Percentiles rank a stretch among this genome's conserved stretches.
phyloP scores from a whole-genome alignment of 441 rosid species.

The Pelargonium citronellum region DNA sequence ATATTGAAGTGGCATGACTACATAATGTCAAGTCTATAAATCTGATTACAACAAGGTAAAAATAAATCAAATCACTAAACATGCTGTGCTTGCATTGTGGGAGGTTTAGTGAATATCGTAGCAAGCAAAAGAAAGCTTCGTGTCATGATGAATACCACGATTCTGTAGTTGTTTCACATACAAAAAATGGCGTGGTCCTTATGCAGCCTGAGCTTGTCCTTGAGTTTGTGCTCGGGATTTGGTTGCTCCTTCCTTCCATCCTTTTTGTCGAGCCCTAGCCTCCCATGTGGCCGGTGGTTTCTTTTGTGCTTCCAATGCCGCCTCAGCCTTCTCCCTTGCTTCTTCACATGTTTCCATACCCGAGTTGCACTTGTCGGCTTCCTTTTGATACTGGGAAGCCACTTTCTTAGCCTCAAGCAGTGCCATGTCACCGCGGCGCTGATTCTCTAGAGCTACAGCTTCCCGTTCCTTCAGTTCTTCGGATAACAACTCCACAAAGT shows the following conservation, averaged over 20 bases:
- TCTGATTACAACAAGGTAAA: no score
- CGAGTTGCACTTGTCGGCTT: slow-evolving; percentile 91
- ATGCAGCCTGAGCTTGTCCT: slow-evolving; percentile 42
- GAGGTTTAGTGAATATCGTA: no score
- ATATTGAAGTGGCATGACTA: no score
- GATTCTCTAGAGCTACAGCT: slow-evolving; percentile 67
- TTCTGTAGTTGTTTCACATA: background rate
- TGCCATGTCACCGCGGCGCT: slow-evolving; percentile 59
- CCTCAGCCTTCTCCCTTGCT: slow-evolving; percentile 81
- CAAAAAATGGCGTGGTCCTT: slow-evolving; percentile 10
- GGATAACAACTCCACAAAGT: slow-evolving; percentile 59
- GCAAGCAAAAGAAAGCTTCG: no score
- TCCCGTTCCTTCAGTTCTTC: slow-evolving; percentile 81
- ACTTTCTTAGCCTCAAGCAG: slow-evolving; percentile 89
- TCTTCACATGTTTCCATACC: slow-evolving; percentile 98
- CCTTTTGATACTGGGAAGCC: slow-evolving; percentile 82
- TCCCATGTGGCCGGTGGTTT: slow-evolving; percentile 70
- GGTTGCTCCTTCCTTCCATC: slow-evolving; percentile 63
- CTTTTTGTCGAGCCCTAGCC: slow-evolving; percentile 68
- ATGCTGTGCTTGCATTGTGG: no score
- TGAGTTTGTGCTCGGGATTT: slow-evolving; percentile 46
- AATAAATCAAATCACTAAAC: no score
- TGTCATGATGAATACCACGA: background rate
- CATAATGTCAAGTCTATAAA: no score
- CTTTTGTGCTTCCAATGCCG: slow-evolving; percentile 59